Conservation (phyloP, 345 rosid species). For the Brassica nigra region DNA sequence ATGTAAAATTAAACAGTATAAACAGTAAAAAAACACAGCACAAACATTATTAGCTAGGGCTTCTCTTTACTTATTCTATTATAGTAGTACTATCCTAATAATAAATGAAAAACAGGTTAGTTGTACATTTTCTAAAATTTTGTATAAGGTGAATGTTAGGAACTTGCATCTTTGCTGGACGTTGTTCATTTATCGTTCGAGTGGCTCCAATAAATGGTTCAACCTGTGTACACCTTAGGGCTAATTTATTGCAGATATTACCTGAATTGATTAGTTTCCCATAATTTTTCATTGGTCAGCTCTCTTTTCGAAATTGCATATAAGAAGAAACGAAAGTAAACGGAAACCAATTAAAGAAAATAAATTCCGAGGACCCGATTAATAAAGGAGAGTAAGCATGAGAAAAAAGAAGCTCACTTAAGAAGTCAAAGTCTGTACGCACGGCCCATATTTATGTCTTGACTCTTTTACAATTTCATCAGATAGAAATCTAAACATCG, state of each 20-base stretch:
- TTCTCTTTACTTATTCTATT: not conserved
- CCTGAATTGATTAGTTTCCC: not conserved
- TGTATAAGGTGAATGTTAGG: conserved; percentile 26
- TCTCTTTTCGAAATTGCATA: conserved; percentile 1
- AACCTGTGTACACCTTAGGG: not conserved
- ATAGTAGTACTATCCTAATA: not conserved
- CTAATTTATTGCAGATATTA: not conserved
- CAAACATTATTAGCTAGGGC: conserved; percentile 17
- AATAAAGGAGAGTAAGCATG: not conserved
- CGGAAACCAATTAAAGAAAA: not conserved
- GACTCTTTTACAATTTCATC: not conserved
- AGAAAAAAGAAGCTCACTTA: not conserved
- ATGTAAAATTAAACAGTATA: conserved; percentile 5
- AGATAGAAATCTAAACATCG: not conserved
- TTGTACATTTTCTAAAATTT: not conserved
- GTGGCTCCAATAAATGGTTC: conserved; percentile 3
- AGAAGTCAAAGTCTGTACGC: not conserved
- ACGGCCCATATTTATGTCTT: not conserved
- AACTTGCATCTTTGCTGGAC: conserved; percentile 22
- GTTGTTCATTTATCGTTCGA: not conserved
- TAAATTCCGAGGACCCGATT: not conserved
- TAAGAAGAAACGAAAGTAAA: not conserved
- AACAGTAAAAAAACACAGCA: not conserved
- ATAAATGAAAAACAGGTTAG: not conserved
- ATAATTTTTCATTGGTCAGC: not conserved